Percentiles rank a stretch among this genome's conserved stretches.
Conservation (phyloP, 768 basidiomycete species). For the Collybiopsis confluens region DNA sequence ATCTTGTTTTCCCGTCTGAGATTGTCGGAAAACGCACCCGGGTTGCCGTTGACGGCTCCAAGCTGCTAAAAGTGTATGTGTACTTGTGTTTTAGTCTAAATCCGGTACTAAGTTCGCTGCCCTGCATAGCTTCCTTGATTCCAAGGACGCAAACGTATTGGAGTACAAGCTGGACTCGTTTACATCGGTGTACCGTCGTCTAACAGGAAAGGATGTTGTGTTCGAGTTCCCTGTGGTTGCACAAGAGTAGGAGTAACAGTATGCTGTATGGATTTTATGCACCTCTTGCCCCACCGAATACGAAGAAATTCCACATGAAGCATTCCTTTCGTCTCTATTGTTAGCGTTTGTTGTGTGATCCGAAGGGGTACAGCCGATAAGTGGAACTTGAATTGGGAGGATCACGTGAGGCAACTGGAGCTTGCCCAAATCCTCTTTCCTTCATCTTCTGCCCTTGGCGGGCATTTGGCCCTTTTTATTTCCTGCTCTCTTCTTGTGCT, state of each 20-base stretch:
- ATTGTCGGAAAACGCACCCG: conserved; percentile 99
- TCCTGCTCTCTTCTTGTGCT: conserved; percentile 29
- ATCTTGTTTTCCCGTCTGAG: conserved; percentile 98
- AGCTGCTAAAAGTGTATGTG: conserved; percentile 95
- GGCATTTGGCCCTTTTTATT: conserved; percentile 17
- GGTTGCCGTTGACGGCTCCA: conserved; percentile 88
- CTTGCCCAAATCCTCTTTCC: conserved; percentile 18
- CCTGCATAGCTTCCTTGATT: conserved; percentile 80
- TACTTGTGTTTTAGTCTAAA: conserved; percentile 10
- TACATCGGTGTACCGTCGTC: conserved; percentile 90
- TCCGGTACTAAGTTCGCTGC: conserved; percentile 13
- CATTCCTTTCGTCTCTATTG: no score
- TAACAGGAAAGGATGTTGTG: conserved; percentile 96
- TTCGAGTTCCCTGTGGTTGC: conserved; percentile 85
- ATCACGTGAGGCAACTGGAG: background rate
- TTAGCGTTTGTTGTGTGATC: no score
- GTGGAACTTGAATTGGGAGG: no score
- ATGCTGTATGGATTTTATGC: conserved; percentile 24
- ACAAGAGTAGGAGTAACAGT: conserved; percentile 51
- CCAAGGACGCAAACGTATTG: conserved; percentile 95
- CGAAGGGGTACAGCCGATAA: background rate
- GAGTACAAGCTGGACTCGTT: conserved; percentile 99
- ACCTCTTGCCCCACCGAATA: conserved; percentile 10
- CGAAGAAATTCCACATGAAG: no score
- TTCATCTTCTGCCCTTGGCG: conserved; percentile 17